Evolutionary conservation across 805 yeast genomes (phyloP), one percentile per base, ranked within the genome.

Genomic region (Vanderwaltozyma verrucispora): DNA sequence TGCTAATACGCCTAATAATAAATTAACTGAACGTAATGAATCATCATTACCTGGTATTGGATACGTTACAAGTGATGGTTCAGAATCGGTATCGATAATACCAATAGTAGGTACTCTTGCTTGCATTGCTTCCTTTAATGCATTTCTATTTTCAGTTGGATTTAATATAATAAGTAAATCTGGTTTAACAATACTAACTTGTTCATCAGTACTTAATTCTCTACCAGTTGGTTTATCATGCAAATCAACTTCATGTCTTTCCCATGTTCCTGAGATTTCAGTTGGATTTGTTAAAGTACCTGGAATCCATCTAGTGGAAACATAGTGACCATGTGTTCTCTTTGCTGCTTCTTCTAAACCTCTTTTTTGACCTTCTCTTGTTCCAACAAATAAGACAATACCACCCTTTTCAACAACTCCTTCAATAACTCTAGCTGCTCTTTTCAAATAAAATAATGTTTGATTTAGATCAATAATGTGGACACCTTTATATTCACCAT

Each of bases 31-130:
- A 59, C 98, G 74, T 41, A 76, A 64, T 7, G 94, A 80, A 58
- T 88, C 96, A 59, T 92, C 97, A 57, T 92, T 92, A 45, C 94
- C 94, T 14, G 97, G 97, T 47, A 92, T 83, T 36, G 97, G 94
- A 55, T 92, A 92, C 2, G 96, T 86, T 37, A 89, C 83, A 48
- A 81, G 64, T 13, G 83, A 74, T 8, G 96, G 94, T 56, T 92
- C 96, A 57, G 82, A 77, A 61, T 92, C 89, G 17, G 97, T 88
- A 63, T 92, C 98, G 44, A 92, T 77, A 40, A 92, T 72, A 21
- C 96, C 97, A 50, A 92, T 77, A 1, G 96, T 87, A 41, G 98
- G 98, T 24, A 92, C 74, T 57, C 94, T 74, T 42, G 79, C 69
- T 53, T 76, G 75, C 48, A 75, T 72, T 44, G 96, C 92, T 63